A percentile compares a stretch with the other conserved stretches of the same genome.
Conservation (phyloP, 768 basidiomycete species). For the Lentinula sp. region DNA sequence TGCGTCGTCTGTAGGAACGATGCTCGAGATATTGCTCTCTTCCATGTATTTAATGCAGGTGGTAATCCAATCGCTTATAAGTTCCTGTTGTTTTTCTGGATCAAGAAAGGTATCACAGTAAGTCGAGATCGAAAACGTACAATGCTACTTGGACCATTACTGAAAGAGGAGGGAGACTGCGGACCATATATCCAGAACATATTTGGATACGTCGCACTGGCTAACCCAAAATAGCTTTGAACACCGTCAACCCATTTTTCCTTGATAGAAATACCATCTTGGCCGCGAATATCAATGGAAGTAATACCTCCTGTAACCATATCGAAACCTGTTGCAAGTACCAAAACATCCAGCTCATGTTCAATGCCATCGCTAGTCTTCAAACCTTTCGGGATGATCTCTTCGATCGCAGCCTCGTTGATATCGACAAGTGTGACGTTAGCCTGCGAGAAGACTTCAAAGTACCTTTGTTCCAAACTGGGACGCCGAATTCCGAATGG, state of each 20-base stretch:
- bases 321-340: no score
- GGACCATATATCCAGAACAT: constrained; percentile 14
- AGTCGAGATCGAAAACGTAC: background rate
- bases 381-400: constrained; percentile 1
- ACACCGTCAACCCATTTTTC: constrained; percentile 6
- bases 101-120: no score
- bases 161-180: constrained; percentile 10
- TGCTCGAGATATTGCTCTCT: constrained; percentile 4
- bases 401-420: background rate
- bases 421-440: constrained; percentile 5
- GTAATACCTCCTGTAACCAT: no score
- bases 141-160: constrained; percentile 10
- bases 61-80: constrained; percentile 20
- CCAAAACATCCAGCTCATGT: background rate
- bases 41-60: constrained; percentile 13
- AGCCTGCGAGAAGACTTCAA: background rate
- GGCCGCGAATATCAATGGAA: constrained; percentile 1
- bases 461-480: constrained; percentile 2
- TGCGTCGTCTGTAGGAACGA: background rate
- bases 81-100: constrained; percentile 10
- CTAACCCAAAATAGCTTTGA: constrained; percentile 11
- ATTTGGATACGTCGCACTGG: constrained; percentile 10
- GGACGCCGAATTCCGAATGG: constrained; percentile 1
- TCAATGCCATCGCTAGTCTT: constrained; percentile 1
- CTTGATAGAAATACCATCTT: background rate